Evolutionary conservation across 352 stramenopile species (phyloP).

Genomic region (Globisporangium yorkense): DNA sequence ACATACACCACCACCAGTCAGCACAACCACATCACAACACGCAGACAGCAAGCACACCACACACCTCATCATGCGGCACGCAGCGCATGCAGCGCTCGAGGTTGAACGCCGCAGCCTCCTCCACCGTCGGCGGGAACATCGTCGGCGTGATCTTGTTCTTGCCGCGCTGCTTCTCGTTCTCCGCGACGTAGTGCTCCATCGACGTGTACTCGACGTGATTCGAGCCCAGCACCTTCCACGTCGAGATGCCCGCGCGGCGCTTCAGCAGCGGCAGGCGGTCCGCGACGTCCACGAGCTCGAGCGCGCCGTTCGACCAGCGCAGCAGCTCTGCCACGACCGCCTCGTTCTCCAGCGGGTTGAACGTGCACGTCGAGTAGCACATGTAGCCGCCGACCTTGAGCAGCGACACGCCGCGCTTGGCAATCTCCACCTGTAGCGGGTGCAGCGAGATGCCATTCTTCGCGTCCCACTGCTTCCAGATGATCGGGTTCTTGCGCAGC

Average conservation of each 20-base stretch:
- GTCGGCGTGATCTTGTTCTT: slow-evolving; percentile 80
- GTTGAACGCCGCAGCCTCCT: slow-evolving; percentile 69
- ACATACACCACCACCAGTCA: slow-evolving; percentile 3
- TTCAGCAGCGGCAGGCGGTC: slow-evolving; percentile 79
- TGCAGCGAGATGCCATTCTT: slow-evolving; percentile 91
- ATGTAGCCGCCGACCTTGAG: slow-evolving; percentile 92
- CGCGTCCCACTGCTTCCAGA: slow-evolving; percentile 94
- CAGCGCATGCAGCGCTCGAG: slow-evolving; percentile 95
- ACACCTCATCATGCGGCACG: slow-evolving; percentile 94
- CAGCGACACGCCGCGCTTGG: slow-evolving; percentile 87
- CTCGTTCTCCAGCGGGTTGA: slow-evolving; percentile 99
- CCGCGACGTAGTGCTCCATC: slow-evolving; percentile 55
- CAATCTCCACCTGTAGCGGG: slow-evolving; percentile 94
- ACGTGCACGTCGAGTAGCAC: slow-evolving; percentile 97
- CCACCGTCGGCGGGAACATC: slow-evolving; percentile 87
- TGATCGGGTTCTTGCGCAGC: slow-evolving; percentile 96
- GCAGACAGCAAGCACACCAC: not conserved
- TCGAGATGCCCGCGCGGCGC: slow-evolving; percentile 77
- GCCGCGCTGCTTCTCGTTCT: slow-evolving; percentile 48
- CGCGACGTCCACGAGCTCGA: slow-evolving; percentile 91
- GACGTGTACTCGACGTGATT: slow-evolving; percentile 73
- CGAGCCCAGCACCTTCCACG: slow-evolving; percentile 93
- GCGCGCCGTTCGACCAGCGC: slow-evolving; percentile 79
- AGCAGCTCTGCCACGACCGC: slow-evolving; percentile 97
- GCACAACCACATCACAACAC: not conserved